Percentiles rank a stretch among this genome's conserved stretches.
Conservation (phyloP, 805 yeast species). For the Ogataea polymorpha region DNA sequence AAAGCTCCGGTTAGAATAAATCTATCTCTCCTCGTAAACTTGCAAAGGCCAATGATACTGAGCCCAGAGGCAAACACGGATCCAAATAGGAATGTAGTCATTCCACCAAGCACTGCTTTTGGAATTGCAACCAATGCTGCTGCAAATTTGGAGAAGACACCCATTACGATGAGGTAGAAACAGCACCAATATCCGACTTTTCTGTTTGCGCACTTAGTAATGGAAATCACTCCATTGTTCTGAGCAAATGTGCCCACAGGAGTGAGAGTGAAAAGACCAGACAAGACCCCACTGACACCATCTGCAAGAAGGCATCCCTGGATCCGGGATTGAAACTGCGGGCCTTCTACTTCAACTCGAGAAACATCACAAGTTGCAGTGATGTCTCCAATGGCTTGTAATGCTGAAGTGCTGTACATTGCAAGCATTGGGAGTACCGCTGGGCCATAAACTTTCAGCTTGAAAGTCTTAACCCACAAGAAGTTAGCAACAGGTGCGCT, state of each 20-base stretch:
- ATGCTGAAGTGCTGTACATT: slow-evolving; percentile 73
- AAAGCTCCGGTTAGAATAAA: slow-evolving; percentile 49
- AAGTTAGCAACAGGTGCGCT: slow-evolving; percentile 82
- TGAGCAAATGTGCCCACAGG: slow-evolving; percentile 93
- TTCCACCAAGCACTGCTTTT: slow-evolving; percentile 77
- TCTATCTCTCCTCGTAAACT: slow-evolving; percentile 55
- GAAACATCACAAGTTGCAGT: slow-evolving; percentile 93
- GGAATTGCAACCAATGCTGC: slow-evolving; percentile 85
- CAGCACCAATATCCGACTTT: slow-evolving; percentile 52
- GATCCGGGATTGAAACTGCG: slow-evolving; percentile 72
- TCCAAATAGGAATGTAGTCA: slow-evolving; percentile 59
- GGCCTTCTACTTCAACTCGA: slow-evolving; percentile 78
- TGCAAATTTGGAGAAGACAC: slow-evolving; percentile 79
- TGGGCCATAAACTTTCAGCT: slow-evolving; percentile 74
- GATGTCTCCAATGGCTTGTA: slow-evolving; percentile 93
- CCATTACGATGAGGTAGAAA: slow-evolving; percentile 78
- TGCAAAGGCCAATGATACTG: slow-evolving; percentile 49
- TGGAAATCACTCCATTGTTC: slow-evolving; percentile 88
- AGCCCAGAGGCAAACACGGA: slow-evolving; percentile 57
- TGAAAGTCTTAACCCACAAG: slow-evolving; percentile 84
- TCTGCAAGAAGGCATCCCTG: slow-evolving; percentile 93
- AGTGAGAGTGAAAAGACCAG: slow-evolving; percentile 75
- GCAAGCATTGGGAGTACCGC: slow-evolving; percentile 82
- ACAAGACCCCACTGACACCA: slow-evolving; percentile 73
- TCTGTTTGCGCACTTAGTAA: slow-evolving; percentile 88